phyloP scores from a whole-genome alignment of 2,329 filamentous ascomycete genomes.

The Fusarium phyllophilum region DNA sequence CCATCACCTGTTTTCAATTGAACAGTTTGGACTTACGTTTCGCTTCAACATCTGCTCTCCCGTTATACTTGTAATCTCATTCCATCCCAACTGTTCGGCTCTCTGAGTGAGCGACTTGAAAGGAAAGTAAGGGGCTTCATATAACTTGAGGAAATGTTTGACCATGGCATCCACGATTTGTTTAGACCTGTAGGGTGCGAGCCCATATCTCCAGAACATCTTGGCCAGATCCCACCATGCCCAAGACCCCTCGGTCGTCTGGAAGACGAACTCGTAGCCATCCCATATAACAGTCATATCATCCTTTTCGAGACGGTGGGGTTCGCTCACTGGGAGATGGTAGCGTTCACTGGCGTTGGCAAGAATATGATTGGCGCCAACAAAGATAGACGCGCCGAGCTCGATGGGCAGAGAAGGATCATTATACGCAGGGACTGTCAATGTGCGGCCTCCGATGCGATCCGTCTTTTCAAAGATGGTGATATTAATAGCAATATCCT shows the following conservation, averaged over 20 bases:
- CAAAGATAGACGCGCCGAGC: conserved; percentile 92
- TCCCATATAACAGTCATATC: conserved; percentile 84
- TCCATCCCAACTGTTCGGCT: conserved; percentile 73
- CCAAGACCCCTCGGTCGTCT: conserved; percentile 66
- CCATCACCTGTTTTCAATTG: neutral
- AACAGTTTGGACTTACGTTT: conserved; percentile 57
- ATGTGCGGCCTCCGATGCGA: conserved; percentile 85
- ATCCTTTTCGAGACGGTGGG: conserved; percentile 58
- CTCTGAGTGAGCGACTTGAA: conserved; percentile 79
- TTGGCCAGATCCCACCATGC: conserved; percentile 85
- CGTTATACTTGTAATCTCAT: conserved; percentile 73
- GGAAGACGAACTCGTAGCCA: conserved; percentile 77
- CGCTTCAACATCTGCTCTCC: conserved; percentile 77
- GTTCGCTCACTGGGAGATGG: conserved; percentile 67
- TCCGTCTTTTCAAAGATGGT: conserved; percentile 85
- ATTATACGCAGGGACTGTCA: conserved; percentile 82
- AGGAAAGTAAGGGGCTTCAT: conserved; percentile 84
- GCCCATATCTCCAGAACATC: conserved; percentile 86
- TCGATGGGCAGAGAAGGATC: conserved; percentile 77
- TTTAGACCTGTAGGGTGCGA: conserved; percentile 78
- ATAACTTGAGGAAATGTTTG: conserved; percentile 80
- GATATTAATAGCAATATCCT: conserved; percentile 74
- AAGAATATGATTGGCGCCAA: conserved; percentile 84
- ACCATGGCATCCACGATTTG: conserved; percentile 77
- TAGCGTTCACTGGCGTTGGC: conserved; percentile 77